Base-by-base conservation (phyloP, 805 yeast species). In the Candida ponderosae region DNA sequence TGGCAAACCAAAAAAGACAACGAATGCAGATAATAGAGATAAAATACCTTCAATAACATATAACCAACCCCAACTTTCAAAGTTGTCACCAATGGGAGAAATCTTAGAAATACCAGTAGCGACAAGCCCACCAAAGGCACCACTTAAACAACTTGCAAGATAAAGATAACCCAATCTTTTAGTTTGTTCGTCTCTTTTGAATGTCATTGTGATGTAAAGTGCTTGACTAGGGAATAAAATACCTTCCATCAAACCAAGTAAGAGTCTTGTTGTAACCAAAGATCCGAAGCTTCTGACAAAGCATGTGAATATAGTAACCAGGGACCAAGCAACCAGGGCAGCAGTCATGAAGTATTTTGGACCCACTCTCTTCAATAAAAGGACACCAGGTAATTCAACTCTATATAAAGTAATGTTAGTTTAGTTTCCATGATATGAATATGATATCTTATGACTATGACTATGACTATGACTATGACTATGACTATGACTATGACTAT, bases 81-180 rank as follows among this genome's bases (percentile, higher is more conserved):
- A 46, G 8, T 56, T 51, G 8, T 33, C 23, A 11, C 46, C 53
- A 5, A 44, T 42, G 4, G 55, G 57, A 30, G 53, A 46, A 43
- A 60, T 51, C 15, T 43, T 41, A 23, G 48, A 31, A 31, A 69
- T 56, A 21, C 65, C 72, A 31, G 56, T 54, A 4, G 60, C 59
- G 26, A 66, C 56, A 15, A 64, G 52, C 8, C 76, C 75, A 19
- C 70, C 68, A 45, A 70, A 64, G 14, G 71, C 70, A 32, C 67
- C 63, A 10, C 72, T 58, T 32, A 67, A 40, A 19, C 65, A 65
- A n/a, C 72, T 59, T 23, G 67, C 58, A 6, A 64, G 57, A 41
- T 65, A 66, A 26, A 69, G 51, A 31, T 62, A 51, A n/a, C 68
- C 61, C 27, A 61, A 44, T 29, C 72, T 53, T 14, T 57, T 47